A percentile compares a stretch with the other conserved stretches of the same genome.
These are phyloP conservation scores for Pythium guiyangense DNA, from an alignment of 352 stramenopile genomes.

Conservation along the genomic window DNA sequence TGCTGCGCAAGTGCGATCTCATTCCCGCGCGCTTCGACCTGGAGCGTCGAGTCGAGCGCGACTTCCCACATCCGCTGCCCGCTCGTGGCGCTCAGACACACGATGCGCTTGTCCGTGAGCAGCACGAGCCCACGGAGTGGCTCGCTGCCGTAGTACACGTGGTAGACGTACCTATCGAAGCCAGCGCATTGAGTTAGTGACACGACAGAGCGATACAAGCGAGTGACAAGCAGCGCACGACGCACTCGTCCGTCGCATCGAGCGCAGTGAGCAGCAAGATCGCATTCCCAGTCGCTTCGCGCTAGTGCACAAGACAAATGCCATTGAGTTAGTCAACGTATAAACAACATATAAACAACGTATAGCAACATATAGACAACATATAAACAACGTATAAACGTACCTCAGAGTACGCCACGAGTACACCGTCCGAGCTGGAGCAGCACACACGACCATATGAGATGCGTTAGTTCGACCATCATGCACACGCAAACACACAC, in stretches of 20 bases:
- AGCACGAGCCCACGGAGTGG: constrained; percentile 59
- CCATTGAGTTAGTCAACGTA: neutral
- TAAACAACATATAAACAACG: neutral
- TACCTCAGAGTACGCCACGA: constrained; percentile 78
- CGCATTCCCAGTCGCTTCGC: constrained; percentile 69
- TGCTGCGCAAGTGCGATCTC: constrained; percentile 54
- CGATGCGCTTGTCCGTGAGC: constrained; percentile 80
- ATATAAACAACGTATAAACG: neutral
- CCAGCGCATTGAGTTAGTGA: neutral
- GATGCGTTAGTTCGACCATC: neutral
- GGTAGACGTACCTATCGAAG: constrained; percentile 65
- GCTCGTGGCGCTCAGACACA: constrained; percentile 69
- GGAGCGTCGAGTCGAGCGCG: constrained; percentile 73
- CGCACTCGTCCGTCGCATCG: constrained; percentile 78
- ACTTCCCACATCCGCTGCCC: constrained; percentile 81
- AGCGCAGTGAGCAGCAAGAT: constrained; percentile 72
- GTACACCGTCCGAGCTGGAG: constrained; percentile 60
- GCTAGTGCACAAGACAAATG: constrained; percentile 7
- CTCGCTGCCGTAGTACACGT: constrained; percentile 74
- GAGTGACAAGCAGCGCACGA: neutral
- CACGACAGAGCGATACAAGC: neutral
- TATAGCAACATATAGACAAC: neutral
- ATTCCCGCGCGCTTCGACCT: constrained; percentile 33
- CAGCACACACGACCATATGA: constrained; percentile 7
- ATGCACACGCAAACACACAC: neutral